Base-by-base conservation (phyloP, 345 rosid genomes). In the Populus pruinosa region DNA sequence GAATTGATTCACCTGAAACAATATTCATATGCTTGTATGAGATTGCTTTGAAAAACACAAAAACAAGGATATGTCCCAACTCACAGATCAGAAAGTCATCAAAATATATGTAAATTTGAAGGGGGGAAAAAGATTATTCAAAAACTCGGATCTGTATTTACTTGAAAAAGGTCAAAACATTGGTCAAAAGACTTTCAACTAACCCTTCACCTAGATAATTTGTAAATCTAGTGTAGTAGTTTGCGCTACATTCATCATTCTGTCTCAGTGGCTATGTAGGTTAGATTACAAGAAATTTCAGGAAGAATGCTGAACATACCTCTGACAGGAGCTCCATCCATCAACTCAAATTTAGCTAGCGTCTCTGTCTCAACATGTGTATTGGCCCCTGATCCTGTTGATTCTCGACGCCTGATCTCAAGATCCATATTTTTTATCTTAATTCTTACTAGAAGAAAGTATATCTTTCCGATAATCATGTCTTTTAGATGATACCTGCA, bases 291-390 rank as follows among this genome's bases (percentile, higher is more conserved):
- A 53, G 61, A 20, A 55, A 55, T 55, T 55, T 55, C 61, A 6
- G n/a, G 25, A 55, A 21, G 50, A n/a, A 39, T 21, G 71, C 4
- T 39, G 23, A 55, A 63, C 79, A 55, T 87, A 96, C 99, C 99
- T 91, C 99, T 88, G 68, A 96, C 98, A 0, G 99, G 97, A 84
- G 97, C 98, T 69, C 99, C 99, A 83, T 96, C 99, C 99, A 96
- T 96, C 87, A 96, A 76, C 86, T 94, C 99, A 69, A 90, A 96
- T 84, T 96, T 96, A 12, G 98, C 98, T 21, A 96, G 91, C 14
- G 98, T 96, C 85, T 96, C 98, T 29, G 99, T 94, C 89, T 96
- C 99, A 17, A 96, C 99, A 80, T 92, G 97, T 29, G 97, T 96
- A 82, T 91, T 96, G 72, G 93, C 88, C 74, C 99, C 99, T 61